Evolutionary conservation across 78 protist species (phyloP), one percentile per base, ranked within the genome.

Genomic region (Emiliania huxleyi): DNA sequence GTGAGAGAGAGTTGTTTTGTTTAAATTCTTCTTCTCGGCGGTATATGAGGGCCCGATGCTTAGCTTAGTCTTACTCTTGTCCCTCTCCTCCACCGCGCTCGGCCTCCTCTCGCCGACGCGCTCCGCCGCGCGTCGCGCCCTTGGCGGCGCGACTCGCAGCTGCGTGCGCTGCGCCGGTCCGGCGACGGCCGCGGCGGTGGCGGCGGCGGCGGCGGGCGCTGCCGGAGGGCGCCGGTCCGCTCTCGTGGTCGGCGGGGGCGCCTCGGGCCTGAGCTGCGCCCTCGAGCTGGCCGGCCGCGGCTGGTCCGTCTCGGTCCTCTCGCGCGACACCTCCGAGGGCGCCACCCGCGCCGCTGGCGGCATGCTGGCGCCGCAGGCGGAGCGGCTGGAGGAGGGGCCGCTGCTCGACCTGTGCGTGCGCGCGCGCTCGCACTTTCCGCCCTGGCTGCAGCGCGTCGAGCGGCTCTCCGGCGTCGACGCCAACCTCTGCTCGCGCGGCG

Each of bases 331-430:
- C 15, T 23, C 18, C 11, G 85, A 37, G 48, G 46, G 33, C 19
- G 42, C 85, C 26, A 77, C 85, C 33, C 46, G 2, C 85, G 46
- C 85, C 12, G 85, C 85, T 5, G 85, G 85, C 2, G 85, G 85
- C 44, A 77, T 77, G 85, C 85, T 77, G 33, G 85, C 85, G 46
- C 85, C 85, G 46, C 85, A 77, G 85, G 15, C 85, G 4, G 85
- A 77, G 85, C 85, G 85, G 1, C 21, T 77, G n/a, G n/a, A 6
- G 35, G 48, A 37, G 3, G 46, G 85, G 33, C 46, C 85, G 44
- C 42, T 77, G 85, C 46, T 77, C n/a, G 46, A 40, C 26, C 85
- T 77, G 19, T 11, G 35, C 33, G 29, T 77, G 33, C 37, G 33
- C 11, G 85, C 85, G 33, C 42, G 85, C 42, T 45, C 6, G 6